Evolutionary conservation across 768 basidiomycete genomes (phyloP).

Genomic region (Tylopilus sp.): DNA sequence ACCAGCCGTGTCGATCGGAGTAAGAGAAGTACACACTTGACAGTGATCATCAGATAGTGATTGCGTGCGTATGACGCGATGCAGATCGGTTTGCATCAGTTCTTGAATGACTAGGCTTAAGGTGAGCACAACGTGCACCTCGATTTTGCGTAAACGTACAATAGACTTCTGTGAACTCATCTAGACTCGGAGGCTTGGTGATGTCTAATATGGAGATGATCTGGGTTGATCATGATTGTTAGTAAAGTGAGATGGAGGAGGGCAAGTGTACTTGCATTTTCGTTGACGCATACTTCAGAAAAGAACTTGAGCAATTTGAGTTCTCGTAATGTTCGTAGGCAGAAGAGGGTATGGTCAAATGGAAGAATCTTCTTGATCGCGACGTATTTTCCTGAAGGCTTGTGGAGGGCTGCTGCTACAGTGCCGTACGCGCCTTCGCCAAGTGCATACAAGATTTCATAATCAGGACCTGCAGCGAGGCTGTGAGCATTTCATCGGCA

Average conservation of each 20-base stretch:
- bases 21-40: constrained; percentile 44
- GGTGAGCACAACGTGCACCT: constrained; percentile 5
- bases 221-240: constrained; percentile 34
- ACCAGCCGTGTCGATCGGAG: not conserved
- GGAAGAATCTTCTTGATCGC: constrained; percentile 96
- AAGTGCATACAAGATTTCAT: constrained; percentile 68
- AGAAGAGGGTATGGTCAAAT: constrained; percentile 92
- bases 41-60: constrained; percentile 89
- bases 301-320: constrained; percentile 88
- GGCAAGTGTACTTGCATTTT: constrained; percentile 52
- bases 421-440: constrained; percentile 91
- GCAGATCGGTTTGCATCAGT: constrained; percentile 87
- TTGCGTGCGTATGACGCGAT: constrained; percentile 88
- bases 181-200: constrained; percentile 71
- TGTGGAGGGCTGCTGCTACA: constrained; percentile 84
- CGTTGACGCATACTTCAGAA: constrained; percentile 74
- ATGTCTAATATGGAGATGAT: constrained; percentile 94
- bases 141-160: constrained; percentile 40
- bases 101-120: constrained; percentile 68
- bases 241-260: not conserved
- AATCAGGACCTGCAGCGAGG: constrained; percentile 55
- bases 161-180: constrained; percentile 85
- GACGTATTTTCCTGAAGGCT: constrained; percentile 76
- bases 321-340: constrained; percentile 84
- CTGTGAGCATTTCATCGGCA: not conserved